phyloP scores from a whole-genome alignment of 2,329 filamentous ascomycete genomes.

The Botrytis hyacinthi region DNA sequence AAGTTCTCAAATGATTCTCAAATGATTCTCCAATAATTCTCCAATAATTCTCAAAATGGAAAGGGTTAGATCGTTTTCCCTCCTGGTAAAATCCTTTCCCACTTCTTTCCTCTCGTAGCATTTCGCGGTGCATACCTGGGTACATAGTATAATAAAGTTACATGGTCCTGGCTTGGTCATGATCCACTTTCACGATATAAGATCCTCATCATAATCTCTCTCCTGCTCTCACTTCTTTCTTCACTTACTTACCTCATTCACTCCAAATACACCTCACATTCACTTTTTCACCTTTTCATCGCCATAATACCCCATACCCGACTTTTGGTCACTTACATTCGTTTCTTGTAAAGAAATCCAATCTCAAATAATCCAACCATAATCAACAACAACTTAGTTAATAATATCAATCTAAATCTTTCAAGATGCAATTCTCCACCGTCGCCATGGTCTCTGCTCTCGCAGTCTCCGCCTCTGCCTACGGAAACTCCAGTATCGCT shows the following conservation, averaged over 20 bases:
- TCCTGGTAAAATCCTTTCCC: not conserved
- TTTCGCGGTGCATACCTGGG: not conserved
- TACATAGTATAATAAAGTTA: not conserved
- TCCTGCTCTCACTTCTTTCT: not conserved
- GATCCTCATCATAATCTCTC: slow-evolving; percentile 13
- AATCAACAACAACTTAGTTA: slow-evolving; percentile 25
- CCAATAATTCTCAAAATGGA: not conserved
- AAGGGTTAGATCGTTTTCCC: not conserved
- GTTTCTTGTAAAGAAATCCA: not conserved
- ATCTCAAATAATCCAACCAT: slow-evolving; percentile 24
- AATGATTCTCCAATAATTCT: not conserved
- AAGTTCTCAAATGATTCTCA: not conserved
- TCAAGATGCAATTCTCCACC: slow-evolving; percentile 43
- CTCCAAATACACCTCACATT: not conserved
- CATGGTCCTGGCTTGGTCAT: not conserved
- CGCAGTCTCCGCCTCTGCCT: slow-evolving; percentile 36
- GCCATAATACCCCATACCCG: not conserved
- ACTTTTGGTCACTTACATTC: slow-evolving; percentile 19
- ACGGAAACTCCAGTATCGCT: slow-evolving; percentile 42
- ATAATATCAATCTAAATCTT: slow-evolving; percentile 32
- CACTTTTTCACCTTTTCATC: not conserved
- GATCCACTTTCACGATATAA: slow-evolving; percentile 12
- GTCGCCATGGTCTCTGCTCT: slow-evolving; percentile 38
- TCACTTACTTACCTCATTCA: not conserved
- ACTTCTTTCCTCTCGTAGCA: not conserved